Percentiles rank a stretch among this genome's conserved stretches.
Conservation (phyloP, 805 yeast genomes). For the Pichia gijzeniarum region DNA sequence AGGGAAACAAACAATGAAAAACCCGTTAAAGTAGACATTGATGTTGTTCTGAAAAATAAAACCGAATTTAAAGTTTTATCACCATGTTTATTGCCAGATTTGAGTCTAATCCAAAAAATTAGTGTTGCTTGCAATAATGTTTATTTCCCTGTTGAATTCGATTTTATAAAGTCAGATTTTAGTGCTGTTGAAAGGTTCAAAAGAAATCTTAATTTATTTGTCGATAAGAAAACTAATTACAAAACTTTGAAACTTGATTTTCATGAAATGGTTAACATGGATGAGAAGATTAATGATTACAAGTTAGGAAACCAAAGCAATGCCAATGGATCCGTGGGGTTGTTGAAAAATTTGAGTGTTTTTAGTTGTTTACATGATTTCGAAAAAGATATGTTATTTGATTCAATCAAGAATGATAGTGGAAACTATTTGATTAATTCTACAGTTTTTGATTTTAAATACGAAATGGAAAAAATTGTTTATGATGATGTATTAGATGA, state of each 20-base stretch:
- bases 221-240: conserved; percentile 41
- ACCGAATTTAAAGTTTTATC: conserved; percentile 32
- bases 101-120: conserved; percentile 43
- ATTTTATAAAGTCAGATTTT: conserved; percentile 34
- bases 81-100: conserved; percentile 67
- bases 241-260: conserved; percentile 24
- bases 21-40: conserved; percentile 44
- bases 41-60: conserved; percentile 34
- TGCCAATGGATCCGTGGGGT: too few species aligned
- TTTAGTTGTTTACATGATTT: conserved; percentile 18
- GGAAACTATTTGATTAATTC: conserved; percentile 27
- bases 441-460: conserved; percentile 48
- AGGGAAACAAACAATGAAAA: conserved; percentile 59
- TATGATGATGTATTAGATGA: conserved; percentile 43
- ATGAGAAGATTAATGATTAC: background rate
- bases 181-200: conserved; percentile 33
- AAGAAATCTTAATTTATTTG: conserved; percentile 42
- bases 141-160: conserved; percentile 43
- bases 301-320: background rate
- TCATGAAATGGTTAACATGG: conserved; percentile 10
- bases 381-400: conserved; percentile 19
- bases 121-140: conserved; percentile 34
- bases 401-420: conserved; percentile 6
- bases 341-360: conserved; percentile 13
- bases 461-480: conserved; percentile 43